Base-by-base conservation (phyloP, 352 stramenopile species). In the Globisporangium nagaii region DNA sequence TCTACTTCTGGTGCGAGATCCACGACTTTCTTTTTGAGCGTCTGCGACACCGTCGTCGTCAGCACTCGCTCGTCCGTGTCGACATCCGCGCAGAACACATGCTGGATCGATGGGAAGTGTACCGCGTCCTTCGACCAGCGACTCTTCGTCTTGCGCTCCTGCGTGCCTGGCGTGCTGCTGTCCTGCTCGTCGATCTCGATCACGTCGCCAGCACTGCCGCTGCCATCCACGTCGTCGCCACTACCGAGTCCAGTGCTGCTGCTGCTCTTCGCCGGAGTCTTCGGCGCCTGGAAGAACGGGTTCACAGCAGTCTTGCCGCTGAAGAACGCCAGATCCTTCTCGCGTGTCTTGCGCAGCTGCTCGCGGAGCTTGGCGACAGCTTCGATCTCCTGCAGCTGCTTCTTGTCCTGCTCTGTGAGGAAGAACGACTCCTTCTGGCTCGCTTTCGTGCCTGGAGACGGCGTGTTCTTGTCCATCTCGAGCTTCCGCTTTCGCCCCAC, bases 241-340 rank as follows among this genome's bases (percentile, higher is more conserved):
- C n/a, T n/a, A n/a, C n/a, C n/a, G 41, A 28, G 2, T 22, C 41
- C 22, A 13, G 11, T 34, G 34, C 13, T 19, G 40, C 36, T 42
- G 12, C n/a, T 68, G 61, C 32, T 63, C 36, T 28, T 62, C 34
- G 20, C 44, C 10, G 34, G 28, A 3, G 34, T 3, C 28, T 53
- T 53, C 9, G 62, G 74, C 8, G 70, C 61, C 31, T 87, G 67
- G 51, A 91, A 91, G 47, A 91, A 91, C 13, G 81, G 75, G 28
- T 88, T 89, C 11, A 72, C 62, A 2, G 54, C 66, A 27, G 75
- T 75, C 4, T 56, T 50, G 10, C 72, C 74, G n/a, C 62, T 70
- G 39, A 88, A 91, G 50, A 90, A 91, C 22, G 67, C 76, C 17
- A 79, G 53, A 56, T 91, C 81, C 17, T 83, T 82, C 46, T 91